A percentile compares a stretch with the other conserved stretches of the same genome.
Conservation (phyloP, 1,284 basidiomycete genomes). For the Fomitiporia mediterranea region DNA sequence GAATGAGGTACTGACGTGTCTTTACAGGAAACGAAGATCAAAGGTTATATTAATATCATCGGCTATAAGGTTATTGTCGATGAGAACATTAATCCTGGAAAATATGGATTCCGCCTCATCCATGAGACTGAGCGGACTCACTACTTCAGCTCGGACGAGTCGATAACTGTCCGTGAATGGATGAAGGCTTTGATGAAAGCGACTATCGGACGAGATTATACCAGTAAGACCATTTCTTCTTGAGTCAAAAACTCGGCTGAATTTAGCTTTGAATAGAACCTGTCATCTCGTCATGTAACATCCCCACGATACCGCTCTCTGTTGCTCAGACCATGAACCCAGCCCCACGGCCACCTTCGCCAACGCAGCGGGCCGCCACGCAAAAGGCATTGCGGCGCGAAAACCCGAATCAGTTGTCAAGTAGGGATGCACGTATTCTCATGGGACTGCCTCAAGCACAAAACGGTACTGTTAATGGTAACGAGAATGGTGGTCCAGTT, state of each 20-base stretch:
- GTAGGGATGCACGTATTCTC: constrained; percentile 77
- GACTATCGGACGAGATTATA: constrained; percentile 90
- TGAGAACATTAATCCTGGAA: constrained; percentile 87
- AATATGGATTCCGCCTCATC: constrained; percentile 93
- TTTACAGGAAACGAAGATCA: constrained; percentile 83
- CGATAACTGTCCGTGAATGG: constrained; percentile 84
- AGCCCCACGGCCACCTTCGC: constrained; percentile 91
- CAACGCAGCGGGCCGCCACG: constrained; percentile 80
- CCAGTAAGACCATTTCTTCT: constrained; percentile 48
- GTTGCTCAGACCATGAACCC: constrained; percentile 97
- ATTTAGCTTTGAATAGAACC: constrained; percentile 51
- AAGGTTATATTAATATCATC: constrained; percentile 89
- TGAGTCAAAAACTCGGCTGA: not conserved
- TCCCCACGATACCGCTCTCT: constrained; percentile 91
- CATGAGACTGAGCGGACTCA: constrained; percentile 88
- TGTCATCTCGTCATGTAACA: constrained; percentile 95
- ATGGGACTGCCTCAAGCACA: constrained; percentile 55
- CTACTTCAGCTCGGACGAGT: constrained; percentile 89
- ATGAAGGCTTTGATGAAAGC: constrained; percentile 99
- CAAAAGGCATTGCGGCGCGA: constrained; percentile 86
- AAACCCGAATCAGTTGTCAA: constrained; percentile 87
- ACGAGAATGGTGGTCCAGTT: constrained; percentile 7
- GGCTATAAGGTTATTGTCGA: constrained; percentile 95
- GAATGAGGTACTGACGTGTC: not conserved
- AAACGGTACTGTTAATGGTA: constrained; percentile 34